Percentiles rank a stretch among this genome's conserved stretches.
These are phyloP conservation scores for Bothriochloa decipiens DNA, from an alignment of 176 grass and related monocot genomes.

Conservation along the genomic window DNA sequence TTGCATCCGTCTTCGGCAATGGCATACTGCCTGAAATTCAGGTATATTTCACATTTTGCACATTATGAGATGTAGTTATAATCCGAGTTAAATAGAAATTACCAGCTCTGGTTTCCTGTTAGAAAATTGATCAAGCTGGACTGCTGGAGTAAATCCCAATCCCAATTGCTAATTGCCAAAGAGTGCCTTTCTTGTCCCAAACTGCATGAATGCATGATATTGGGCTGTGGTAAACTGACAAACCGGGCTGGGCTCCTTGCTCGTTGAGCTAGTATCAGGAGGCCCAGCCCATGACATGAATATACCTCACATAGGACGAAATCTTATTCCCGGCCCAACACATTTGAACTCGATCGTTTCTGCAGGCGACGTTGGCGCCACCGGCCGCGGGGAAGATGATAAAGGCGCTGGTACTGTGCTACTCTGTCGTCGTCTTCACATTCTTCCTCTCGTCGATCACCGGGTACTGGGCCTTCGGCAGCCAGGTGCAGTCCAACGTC, in stretches of 20 bases:
- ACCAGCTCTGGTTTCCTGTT: not conserved
- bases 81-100: not conserved
- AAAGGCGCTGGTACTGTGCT: slow-evolving; percentile 87
- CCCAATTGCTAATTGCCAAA: not conserved
- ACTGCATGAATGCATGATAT: not conserved
- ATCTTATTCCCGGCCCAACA: not conserved
- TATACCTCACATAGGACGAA: no score
- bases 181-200: not conserved
- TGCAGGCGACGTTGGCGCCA: slow-evolving; percentile 91
- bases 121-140: no score
- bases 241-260: not conserved
- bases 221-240: not conserved
- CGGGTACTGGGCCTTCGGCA: slow-evolving; percentile 93
- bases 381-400: slow-evolving; percentile 93
- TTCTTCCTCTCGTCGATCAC: slow-evolving; percentile 75
- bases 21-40: slow-evolving; percentile 98
- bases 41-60: slow-evolving; percentile 41
- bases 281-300: not conserved
- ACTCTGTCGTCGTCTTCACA: slow-evolving; percentile 60
- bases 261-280: not conserved
- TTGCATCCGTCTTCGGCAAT: slow-evolving; percentile 89
- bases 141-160: no score
- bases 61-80: no score
- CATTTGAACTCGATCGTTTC: slow-evolving; percentile 20
- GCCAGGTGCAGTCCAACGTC: slow-evolving; percentile 77